phyloP scores from a whole-genome alignment of 2,329 filamentous ascomycete species.

The Ophiostoma populinum region DNA sequence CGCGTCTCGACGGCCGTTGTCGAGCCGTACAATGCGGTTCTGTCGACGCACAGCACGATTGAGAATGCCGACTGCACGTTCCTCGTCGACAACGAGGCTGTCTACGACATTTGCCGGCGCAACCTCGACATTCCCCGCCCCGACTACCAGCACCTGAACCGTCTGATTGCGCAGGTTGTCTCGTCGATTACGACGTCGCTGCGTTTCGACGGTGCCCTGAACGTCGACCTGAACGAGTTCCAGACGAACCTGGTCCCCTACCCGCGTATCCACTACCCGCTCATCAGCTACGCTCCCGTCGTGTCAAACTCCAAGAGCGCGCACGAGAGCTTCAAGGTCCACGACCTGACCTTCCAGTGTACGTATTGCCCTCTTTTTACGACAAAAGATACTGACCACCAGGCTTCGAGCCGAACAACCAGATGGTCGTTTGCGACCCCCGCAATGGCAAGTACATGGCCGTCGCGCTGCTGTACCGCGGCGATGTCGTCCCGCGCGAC shows the following conservation, averaged over 20 bases:
- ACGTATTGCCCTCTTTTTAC: constrained; percentile 19
- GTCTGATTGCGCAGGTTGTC: constrained; percentile 56
- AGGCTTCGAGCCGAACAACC: constrained; percentile 66
- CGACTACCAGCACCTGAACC: constrained; percentile 55
- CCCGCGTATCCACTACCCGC: constrained; percentile 56
- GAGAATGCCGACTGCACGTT: constrained; percentile 70
- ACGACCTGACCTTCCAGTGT: constrained; percentile 61
- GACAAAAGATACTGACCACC: constrained; percentile 1
- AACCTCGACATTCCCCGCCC: constrained; percentile 54
- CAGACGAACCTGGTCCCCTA: constrained; percentile 62
- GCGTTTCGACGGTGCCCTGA: constrained; percentile 55
- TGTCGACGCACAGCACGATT: constrained; percentile 59
- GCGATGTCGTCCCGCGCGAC: constrained; percentile 53
- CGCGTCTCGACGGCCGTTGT: constrained; percentile 54
- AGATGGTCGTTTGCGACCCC: constrained; percentile 61
- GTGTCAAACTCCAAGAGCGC: constrained; percentile 58
- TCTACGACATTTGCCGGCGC: constrained; percentile 59
- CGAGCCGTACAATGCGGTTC: constrained; percentile 57
- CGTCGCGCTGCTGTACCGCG: constrained; percentile 53
- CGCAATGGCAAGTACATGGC: constrained; percentile 66
- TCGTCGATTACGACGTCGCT: constrained; percentile 58
- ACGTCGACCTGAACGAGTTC: constrained; percentile 62
- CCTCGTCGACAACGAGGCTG: constrained; percentile 57
- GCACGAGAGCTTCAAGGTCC: constrained; percentile 77
- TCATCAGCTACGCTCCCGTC: constrained; percentile 57